A percentile compares a stretch with the other conserved stretches of the same genome.
Conservation (phyloP, 1,284 basidiomycete species). For the Somion occarium region DNA sequence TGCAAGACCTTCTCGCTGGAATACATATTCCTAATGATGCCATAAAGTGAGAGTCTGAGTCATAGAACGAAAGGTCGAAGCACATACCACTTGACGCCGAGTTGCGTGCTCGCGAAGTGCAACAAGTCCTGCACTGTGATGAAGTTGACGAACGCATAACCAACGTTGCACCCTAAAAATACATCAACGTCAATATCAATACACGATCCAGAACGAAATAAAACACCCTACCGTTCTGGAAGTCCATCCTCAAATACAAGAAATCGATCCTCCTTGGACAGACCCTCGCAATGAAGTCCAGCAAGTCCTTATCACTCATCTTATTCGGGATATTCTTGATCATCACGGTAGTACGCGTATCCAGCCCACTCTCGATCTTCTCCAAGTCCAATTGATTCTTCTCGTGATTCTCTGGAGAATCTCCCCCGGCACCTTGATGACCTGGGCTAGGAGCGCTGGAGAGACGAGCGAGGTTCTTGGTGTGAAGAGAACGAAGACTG, state of each 20-base stretch:
- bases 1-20: slow-evolving; percentile 83
- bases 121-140: slow-evolving; percentile 72
- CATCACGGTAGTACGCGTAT: slow-evolving; percentile 83
- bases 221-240: slow-evolving; percentile 56
- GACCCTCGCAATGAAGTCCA: slow-evolving; percentile 63
- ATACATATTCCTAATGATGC: slow-evolving; percentile 69
- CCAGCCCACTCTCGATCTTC: slow-evolving; percentile 68
- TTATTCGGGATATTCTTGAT: slow-evolving; percentile 89
- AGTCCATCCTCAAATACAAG: slow-evolving; percentile 83
- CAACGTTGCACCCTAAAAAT: slow-evolving; percentile 73
- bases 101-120: slow-evolving; percentile 62
- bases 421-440: not conserved
- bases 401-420: slow-evolving; percentile 24
- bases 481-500: not conserved
- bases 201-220: not conserved
- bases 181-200: not conserved
- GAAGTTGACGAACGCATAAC: slow-evolving; percentile 87
- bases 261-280: slow-evolving; percentile 74
- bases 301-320: slow-evolving; percentile 74
- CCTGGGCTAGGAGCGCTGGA: not conserved
- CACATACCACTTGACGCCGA: slow-evolving; percentile 73
- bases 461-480: not conserved
- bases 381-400: slow-evolving; percentile 68
- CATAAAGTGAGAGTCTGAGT: not conserved
- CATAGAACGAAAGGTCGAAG: slow-evolving; percentile 5